Base-by-base conservation (phyloP, 1,139 yeast genomes). In the Saccharomyces uvarum region DNA sequence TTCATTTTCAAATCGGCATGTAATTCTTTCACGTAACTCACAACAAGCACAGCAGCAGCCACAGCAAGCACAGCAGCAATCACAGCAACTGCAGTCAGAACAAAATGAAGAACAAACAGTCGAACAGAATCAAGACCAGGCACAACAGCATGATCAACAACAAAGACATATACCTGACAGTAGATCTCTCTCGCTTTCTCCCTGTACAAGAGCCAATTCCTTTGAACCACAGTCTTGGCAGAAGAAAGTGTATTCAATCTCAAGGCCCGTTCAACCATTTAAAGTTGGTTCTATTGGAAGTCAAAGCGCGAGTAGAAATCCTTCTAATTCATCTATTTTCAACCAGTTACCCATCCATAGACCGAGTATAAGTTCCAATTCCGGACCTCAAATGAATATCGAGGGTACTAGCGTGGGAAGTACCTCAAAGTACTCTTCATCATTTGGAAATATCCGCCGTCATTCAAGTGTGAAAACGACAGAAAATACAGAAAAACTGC, bases 211-310 rank as follows among this genome's bases (percentile, higher is more conserved):
- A 41, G 54, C 54, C 8, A 57, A 53, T 21, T 56, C 61, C 21
- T 55, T 60, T 26, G 62, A 58, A 14, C 63, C 59, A 7, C 58
- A 55, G 13, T 58, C 64, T 6, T 59, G 61, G 16, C 64, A 63
- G 24, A 65, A 61, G 50, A 63, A 59, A 54, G 53, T 59, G 14
- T 53, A 61, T 6, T 58, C 63, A 1, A 57, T 63, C n/a, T 54
- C 68, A 2, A 64, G 65, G 42, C 67, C 61, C 11, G 74, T 81
- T 14, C 85, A 81, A 57, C 82, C 86, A 1, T 83, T 83, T 64
- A 81, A 79, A 60, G 81, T 80, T 0, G 88, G 87, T 0, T 81
- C 87, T 0, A 76, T 82, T 16, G 78, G 82, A 26, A 76, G 57
- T 51, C 67, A 63, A 31, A 54, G 68, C 70, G 68, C 63, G 38